These are phyloP conservation scores for Aulographum hederae DNA, from an alignment of 2,329 filamentous ascomycete species.

Conservation along the genomic window DNA sequence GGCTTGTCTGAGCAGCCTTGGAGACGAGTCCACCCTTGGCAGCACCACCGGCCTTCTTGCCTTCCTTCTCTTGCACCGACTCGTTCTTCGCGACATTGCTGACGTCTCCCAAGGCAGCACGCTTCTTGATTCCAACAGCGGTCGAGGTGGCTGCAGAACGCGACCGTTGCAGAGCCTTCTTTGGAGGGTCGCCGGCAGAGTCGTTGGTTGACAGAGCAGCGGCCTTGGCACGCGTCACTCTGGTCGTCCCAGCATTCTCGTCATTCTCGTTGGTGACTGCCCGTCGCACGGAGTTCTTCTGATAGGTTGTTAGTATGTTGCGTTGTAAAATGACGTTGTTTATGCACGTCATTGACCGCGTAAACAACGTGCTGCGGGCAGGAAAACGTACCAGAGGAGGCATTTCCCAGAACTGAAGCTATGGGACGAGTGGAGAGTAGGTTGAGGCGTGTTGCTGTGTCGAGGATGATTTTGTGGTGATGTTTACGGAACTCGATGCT, in stretches of 20 bases:
- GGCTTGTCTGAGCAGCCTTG: constrained; percentile 62
- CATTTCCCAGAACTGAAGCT: no score
- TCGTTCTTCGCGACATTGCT: constrained; percentile 84
- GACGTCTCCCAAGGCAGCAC: constrained; percentile 77
- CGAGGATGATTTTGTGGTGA: no score
- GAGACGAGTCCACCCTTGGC: constrained; percentile 49
- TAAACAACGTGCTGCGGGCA: no score
- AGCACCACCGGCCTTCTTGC: constrained; percentile 53
- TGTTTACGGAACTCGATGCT: no score
- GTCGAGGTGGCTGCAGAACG: constrained; percentile 20
- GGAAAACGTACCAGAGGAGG: no score
- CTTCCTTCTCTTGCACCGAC: constrained; percentile 28
- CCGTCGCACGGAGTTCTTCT: no score
- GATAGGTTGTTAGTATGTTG: no score
- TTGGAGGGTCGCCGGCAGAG: constrained; percentile 23
- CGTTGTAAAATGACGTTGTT: no score
- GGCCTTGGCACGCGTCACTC: constrained; percentile 84
- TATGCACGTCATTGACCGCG: no score
- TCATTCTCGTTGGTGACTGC: constrained; percentile 80
- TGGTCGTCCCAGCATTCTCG: constrained; percentile 63
- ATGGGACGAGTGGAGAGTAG: no score
- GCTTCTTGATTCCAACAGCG: constrained; percentile 41
- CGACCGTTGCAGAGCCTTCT: constrained; percentile 33
- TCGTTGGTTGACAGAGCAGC: constrained; percentile 38
- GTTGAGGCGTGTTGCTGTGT: no score